These are phyloP conservation scores for Proliferodiscus dingleyae DNA, from an alignment of 2,329 filamentous ascomycete species.

Conservation along the genomic window DNA sequence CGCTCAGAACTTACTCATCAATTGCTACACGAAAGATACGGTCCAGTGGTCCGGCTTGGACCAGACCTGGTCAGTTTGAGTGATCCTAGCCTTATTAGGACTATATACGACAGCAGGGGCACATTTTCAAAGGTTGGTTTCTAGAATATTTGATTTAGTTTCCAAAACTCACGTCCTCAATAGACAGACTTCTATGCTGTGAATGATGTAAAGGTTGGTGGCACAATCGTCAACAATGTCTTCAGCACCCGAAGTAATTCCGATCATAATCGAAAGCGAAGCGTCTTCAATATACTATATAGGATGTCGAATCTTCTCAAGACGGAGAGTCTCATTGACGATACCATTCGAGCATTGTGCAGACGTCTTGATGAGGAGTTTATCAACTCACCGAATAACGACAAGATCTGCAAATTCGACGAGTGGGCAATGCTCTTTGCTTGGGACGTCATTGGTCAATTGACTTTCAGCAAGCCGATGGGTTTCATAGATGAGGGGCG, in stretches of 20 bases:
- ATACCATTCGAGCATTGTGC: constrained; percentile 31
- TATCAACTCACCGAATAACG: constrained; percentile 27
- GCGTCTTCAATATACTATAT: constrained; percentile 30
- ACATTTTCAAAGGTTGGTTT: constrained; percentile 19
- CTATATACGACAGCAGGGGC: constrained; percentile 14
- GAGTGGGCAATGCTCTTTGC: constrained; percentile 38
- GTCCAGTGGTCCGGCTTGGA: constrained; percentile 21
- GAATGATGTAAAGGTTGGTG: constrained; percentile 19
- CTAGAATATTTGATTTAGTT: not conserved
- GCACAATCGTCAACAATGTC: constrained; percentile 14
- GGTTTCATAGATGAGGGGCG: constrained; percentile 34
- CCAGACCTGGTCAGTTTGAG: constrained; percentile 26
- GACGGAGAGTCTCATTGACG: constrained; percentile 29
- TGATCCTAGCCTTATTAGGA: constrained; percentile 18
- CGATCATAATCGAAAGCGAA: constrained; percentile 10
- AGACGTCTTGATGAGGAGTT: constrained; percentile 32
- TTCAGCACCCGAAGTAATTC: constrained; percentile 22
- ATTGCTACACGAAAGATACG: constrained; percentile 22
- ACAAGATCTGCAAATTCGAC: constrained; percentile 34
- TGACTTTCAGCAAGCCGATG: constrained; percentile 38
- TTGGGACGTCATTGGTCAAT: constrained; percentile 36
- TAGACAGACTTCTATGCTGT: constrained; percentile 23
- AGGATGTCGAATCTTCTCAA: constrained; percentile 12
- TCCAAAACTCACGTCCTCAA: not conserved
- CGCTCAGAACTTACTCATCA: constrained; percentile 14